A percentile compares a stretch with the other conserved stretches of the same genome.
These are phyloP conservation scores for Clonostachys rhizophaga DNA, from an alignment of 2,329 filamentous ascomycete genomes.

Conservation along the genomic window DNA sequence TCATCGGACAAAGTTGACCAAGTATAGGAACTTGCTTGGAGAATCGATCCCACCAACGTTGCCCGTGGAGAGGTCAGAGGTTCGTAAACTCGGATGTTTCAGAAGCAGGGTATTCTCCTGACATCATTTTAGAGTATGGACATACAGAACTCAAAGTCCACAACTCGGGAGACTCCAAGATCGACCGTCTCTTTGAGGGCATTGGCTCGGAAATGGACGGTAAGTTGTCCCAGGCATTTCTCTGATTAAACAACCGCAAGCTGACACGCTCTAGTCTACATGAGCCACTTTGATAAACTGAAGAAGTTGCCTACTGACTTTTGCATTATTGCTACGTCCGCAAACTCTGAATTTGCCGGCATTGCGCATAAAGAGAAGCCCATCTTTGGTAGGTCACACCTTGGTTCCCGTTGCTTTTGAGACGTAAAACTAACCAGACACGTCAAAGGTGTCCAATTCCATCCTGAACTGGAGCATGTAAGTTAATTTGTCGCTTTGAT, in stretches of 20 bases:
- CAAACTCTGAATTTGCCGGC: conserved; percentile 74
- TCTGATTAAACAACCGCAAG: not conserved
- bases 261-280: conserved; percentile 51
- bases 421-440: conserved; percentile 2
- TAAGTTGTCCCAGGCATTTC: not conserved
- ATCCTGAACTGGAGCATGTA: conserved; percentile 65
- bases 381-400: conserved; percentile 52
- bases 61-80: conserved; percentile 31
- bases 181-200: conserved; percentile 75
- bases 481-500: not conserved
- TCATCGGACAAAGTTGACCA: no score
- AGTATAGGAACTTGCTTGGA: conserved; percentile 57
- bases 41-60: conserved; percentile 58
- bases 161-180: conserved; percentile 32
- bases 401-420: not conserved
- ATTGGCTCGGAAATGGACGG: conserved; percentile 32
- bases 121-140: conserved; percentile 54
- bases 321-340: conserved; percentile 66
- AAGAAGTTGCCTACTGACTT: conserved; percentile 69
- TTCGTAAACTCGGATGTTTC: not conserved
- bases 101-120: no score
- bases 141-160: conserved; percentile 52
- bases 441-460: conserved; percentile 68
- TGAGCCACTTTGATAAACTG: conserved; percentile 90
- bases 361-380: conserved; percentile 69